Conservation (phyloP, 192 early-diverging fungal species). For the Helicostylum pulchrum region DNA sequence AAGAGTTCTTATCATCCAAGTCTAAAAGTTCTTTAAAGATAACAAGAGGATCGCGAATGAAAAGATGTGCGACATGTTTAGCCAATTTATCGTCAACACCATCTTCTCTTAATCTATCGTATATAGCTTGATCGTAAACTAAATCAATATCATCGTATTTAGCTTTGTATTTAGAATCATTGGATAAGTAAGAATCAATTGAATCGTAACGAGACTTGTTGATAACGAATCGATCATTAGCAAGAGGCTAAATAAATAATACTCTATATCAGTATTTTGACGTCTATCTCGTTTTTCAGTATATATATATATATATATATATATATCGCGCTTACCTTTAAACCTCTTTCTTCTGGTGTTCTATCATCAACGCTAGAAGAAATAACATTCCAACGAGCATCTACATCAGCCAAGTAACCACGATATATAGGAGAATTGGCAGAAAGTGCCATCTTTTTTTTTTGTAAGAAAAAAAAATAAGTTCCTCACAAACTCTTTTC, state of each 20-base stretch:
- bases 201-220: constrained; percentile 96
- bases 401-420: constrained; percentile 92
- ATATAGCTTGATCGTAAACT: constrained; percentile 78
- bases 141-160: constrained; percentile 93
- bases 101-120: constrained; percentile 63
- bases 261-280: not conserved
- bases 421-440: constrained; percentile 92
- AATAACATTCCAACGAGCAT: constrained; percentile 98
- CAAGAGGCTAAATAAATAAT: constrained; percentile 52
- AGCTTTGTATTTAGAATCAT: constrained; percentile 65
- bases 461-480: not conserved
- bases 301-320: too few relatives aligned
- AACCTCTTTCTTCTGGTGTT: constrained; percentile 85
- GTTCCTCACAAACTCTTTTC: not conserved
- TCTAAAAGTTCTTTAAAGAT: constrained; percentile 89
- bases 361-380: constrained; percentile 90
- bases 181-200: constrained; percentile 84
- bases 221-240: constrained; percentile 75
- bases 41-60: constrained; percentile 97
- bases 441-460: constrained; percentile 72
- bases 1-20: constrained; percentile 75
- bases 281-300: not conserved
- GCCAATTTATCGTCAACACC: constrained; percentile 89
- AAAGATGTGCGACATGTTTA: constrained; percentile 90
- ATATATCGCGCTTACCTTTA: constrained; percentile 44